phyloP scores from a whole-genome alignment of 495 filamentous ascomycete genomes.

The Penicillium simplicissimum region DNA sequence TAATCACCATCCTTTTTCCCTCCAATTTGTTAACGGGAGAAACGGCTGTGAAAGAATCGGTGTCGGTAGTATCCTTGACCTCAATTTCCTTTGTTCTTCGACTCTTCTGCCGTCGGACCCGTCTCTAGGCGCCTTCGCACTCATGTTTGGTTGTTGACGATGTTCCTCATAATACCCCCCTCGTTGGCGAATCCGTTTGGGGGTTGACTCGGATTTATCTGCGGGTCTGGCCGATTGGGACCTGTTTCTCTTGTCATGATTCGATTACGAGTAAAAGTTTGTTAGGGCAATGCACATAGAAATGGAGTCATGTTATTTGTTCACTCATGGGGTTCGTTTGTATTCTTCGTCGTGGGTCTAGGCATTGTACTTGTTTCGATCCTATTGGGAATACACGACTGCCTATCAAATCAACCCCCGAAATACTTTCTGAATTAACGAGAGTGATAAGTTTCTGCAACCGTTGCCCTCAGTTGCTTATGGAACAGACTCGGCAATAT shows the following conservation, averaged over 20 bases:
- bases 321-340: too few relatives aligned
- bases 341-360: too few relatives aligned
- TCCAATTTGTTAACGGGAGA: not conserved
- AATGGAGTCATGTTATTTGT: slow-evolving; percentile 4
- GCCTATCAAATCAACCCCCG: slow-evolving; percentile 49
- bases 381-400: slow-evolving; percentile 55
- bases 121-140: not conserved
- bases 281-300: slow-evolving; percentile 30
- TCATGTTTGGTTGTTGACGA: slow-evolving; percentile 14
- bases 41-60: not conserved
- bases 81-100: not conserved
- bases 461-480: slow-evolving; percentile 46
- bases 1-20: not conserved
- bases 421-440: slow-evolving; percentile 46
- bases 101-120: not conserved
- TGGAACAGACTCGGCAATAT: slow-evolving; percentile 48
- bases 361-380: too few relatives aligned
- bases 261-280: slow-evolving; percentile 28
- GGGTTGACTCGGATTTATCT: slow-evolving; percentile 14
- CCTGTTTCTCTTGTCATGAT: slow-evolving; percentile 24
- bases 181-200: slow-evolving; percentile 22
- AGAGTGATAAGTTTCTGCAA: slow-evolving; percentile 52
- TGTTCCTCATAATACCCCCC: slow-evolving; percentile 26
- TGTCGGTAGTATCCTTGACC: not conserved
- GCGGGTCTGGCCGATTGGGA: slow-evolving; percentile 8